Conservation (phyloP, 257 asterid species). For the Solanum habrochaites region DNA sequence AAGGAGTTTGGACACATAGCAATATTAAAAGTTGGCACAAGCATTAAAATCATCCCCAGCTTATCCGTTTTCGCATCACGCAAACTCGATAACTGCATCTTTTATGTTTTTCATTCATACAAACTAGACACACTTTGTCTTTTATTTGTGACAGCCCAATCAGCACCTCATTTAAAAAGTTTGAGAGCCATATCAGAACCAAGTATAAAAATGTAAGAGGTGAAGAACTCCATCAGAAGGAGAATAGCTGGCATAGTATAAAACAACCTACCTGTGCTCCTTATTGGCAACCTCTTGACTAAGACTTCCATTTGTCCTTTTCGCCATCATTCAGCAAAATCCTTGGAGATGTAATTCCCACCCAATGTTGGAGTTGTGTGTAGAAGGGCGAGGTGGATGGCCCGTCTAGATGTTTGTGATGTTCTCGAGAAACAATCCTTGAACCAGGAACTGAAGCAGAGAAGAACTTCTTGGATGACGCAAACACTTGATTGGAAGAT, state of each 20-base stretch:
- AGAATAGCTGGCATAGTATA: background rate
- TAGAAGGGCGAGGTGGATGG: constrained; percentile 95
- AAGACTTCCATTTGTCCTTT: constrained; percentile 55
- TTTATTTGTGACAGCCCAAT: background rate
- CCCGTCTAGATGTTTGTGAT: constrained; percentile 81
- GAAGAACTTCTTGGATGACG: constrained; percentile 84
- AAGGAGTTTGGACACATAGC: background rate
- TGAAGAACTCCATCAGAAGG: background rate
- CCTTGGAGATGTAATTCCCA: constrained; percentile 89
- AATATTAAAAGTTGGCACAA: background rate
- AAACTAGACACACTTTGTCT: background rate
- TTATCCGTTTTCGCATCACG: background rate
- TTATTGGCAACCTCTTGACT: constrained; percentile 72
- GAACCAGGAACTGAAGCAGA: constrained; percentile 99
- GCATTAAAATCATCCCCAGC: background rate
- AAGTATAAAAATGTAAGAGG: background rate
- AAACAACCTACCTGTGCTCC: constrained; percentile 65
- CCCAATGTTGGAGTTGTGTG: constrained; percentile 96
- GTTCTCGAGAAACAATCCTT: constrained; percentile 95
- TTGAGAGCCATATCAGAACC: background rate
- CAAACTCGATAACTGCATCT: background rate
- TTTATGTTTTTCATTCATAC: background rate
- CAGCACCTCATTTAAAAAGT: background rate
- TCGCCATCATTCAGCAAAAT: constrained; percentile 51
- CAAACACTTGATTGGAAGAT: constrained; percentile 80